A percentile compares a stretch with the other conserved stretches of the same genome.
phyloP scores from a whole-genome alignment of 345 rosid species.

The Syzygium aqueum region DNA sequence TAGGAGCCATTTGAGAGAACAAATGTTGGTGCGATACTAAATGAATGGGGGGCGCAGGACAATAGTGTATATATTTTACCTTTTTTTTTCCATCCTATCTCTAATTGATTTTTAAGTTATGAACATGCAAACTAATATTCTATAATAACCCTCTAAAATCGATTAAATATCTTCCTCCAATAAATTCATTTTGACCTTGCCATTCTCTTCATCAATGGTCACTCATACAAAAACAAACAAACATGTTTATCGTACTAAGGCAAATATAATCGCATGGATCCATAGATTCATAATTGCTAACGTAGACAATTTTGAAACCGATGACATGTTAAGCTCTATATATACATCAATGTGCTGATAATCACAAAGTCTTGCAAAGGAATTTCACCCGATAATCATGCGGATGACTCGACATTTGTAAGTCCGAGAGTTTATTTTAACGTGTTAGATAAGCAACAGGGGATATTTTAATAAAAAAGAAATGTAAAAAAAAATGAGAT shows the following conservation, averaged over 20 bases:
- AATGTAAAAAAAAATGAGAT: background rate
- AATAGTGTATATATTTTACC: no score
- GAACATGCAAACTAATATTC: background rate
- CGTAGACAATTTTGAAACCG: background rate
- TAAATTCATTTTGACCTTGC: background rate
- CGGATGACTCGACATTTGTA: background rate
- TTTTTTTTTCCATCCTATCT: no score
- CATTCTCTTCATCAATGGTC: background rate
- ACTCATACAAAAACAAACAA: background rate
- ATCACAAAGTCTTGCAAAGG: background rate
- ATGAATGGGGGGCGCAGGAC: background rate
- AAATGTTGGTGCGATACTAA: background rate
- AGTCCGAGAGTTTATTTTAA: no score
- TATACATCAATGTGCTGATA: background rate
- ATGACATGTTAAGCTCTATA: background rate
- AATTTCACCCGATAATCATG: background rate
- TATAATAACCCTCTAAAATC: background rate
- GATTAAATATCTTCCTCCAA: background rate
- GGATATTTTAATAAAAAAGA: background rate
- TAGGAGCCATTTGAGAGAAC: background rate
- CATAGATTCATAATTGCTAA: background rate
- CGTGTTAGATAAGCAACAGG: rapidly evolving
- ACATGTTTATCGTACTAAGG: background rate
- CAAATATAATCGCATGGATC: no score
- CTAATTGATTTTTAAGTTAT: background rate